Evolutionary conservation across 441 rosid genomes (phyloP), one percentile per base, ranked within the genome.

Genomic region (Hypseocharis bilobata): DNA sequence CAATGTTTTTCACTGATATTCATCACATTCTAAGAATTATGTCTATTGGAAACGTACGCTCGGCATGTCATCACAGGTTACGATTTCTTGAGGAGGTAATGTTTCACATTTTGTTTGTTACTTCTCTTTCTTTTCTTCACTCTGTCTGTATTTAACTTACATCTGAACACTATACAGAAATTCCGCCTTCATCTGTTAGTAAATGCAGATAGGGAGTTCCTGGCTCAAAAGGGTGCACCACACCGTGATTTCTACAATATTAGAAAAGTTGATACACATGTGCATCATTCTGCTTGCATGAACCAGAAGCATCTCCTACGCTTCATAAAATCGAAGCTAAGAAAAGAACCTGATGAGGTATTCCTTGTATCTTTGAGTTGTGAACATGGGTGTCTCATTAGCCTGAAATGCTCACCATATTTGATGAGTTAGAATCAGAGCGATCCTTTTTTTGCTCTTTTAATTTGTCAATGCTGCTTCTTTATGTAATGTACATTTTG

Each of bases 261-360:
- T 62, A 79, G 92, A 61, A 87, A 87, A 79, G 92, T 87, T 42
- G 92, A 87, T 70, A 87, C 92, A 2, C 89, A 87, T 70, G 85
- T 87, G 63, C 89, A 87, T 77, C 92, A 87, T 73, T 85, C 92
- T 66, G 89, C 92, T 20, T 87, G 92, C 77, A 87, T 85, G 92
- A 87, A 87, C 79, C 89, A 83, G 78, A 87, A 85, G 73, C 92
- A 87, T 81, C 89, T 87, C 16, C 72, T 87, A 65, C 76, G 84
- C 42, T 87, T 87, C 80, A 87, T 87, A 68, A 83, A 87, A 77
- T 87, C 89, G 32, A 87, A 87, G 67, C 77, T 85, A 65, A 72
- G 76, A 72, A 85, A 82, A 76, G 89, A 87, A 74, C 89, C 89
- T 40, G 89, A 87, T 71, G 89, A 87, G 84, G 92, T 85, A 69